These are phyloP conservation scores for Chaetomiaceae sp. DNA, from an alignment of 2,329 filamentous ascomycete species.

Conservation along the genomic window DNA sequence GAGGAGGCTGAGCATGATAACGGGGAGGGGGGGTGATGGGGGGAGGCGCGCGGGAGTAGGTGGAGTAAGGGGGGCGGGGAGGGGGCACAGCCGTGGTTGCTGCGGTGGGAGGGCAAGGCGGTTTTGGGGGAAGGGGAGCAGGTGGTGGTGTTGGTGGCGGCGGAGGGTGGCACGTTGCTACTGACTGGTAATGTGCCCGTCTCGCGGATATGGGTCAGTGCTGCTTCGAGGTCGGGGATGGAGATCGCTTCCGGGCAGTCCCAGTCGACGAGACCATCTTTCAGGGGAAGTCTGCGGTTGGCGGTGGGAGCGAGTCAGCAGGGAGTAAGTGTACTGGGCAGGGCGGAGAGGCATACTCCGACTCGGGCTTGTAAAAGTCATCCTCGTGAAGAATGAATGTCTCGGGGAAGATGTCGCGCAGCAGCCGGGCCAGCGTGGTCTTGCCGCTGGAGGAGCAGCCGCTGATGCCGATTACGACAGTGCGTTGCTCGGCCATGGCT, in stretches of 20 bases:
- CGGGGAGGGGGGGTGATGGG: neutral
- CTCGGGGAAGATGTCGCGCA: constrained; percentile 73
- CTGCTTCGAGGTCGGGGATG: constrained; percentile 58
- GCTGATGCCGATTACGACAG: constrained; percentile 71
- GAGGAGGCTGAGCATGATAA: constrained; percentile 15
- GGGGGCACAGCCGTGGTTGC: constrained; percentile 24
- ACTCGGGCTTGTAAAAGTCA: constrained; percentile 86
- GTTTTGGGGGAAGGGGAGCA: neutral
- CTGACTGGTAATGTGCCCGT: constrained; percentile 60
- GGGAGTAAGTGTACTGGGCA: neutral
- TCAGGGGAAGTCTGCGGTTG: constrained; percentile 46
- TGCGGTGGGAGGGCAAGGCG: constrained; percentile 21
- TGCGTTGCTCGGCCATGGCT: constrained; percentile 35
- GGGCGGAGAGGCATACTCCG: constrained; percentile 45
- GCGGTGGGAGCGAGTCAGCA: neutral
- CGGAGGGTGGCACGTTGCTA: constrained; percentile 13
- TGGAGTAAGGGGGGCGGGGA: neutral
- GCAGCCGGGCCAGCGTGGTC: constrained; percentile 80
- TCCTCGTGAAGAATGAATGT: constrained; percentile 88
- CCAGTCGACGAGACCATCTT: constrained; percentile 72
- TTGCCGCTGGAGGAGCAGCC: constrained; percentile 92
- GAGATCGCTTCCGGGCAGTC: constrained; percentile 79
- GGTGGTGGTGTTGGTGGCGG: neutral
- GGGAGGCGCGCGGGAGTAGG: neutral
- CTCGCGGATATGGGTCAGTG: constrained; percentile 63